Evolutionary conservation across 1,139 yeast genomes (phyloP).

Genomic region (Nakaseomyces nivariensis): DNA sequence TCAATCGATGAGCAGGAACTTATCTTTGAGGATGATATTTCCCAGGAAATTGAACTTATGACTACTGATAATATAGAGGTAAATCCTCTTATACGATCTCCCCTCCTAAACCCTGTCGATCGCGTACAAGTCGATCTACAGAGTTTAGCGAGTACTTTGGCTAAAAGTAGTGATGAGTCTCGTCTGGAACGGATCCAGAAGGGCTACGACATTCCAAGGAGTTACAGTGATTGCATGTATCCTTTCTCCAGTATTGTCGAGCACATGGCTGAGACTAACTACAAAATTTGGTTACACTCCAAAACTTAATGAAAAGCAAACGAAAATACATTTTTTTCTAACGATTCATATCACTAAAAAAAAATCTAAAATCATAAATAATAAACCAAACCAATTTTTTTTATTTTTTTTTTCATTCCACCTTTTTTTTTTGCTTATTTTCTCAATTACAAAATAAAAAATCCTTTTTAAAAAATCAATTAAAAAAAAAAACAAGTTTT

Average conservation of each 20-base stretch:
- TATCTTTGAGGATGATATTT: neutral
- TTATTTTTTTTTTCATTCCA: no score
- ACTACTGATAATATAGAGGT: neutral
- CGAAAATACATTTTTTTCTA: neutral
- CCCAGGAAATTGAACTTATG: neutral
- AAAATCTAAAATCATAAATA: no score
- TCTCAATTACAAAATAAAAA: no score
- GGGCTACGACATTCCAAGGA: neutral
- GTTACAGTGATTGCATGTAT: neutral
- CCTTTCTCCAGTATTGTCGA: slow-evolving; percentile 1
- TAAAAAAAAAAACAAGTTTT: neutral
- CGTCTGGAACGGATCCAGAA: neutral
- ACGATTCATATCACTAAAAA: no score
- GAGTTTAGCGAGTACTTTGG: neutral
- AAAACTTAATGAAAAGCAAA: neutral
- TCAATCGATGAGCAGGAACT: slow-evolving; percentile 2
- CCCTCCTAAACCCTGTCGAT: neutral
- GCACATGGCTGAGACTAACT: slow-evolving; percentile 3
- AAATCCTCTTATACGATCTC: neutral
- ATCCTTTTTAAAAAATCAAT: neutral
- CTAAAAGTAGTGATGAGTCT: neutral
- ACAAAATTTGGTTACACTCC: neutral
- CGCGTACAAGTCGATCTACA: neutral
- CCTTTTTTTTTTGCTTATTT: no score
- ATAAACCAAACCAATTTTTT: no score